phyloP scores from a whole-genome alignment of 2,329 filamentous ascomycete species.

The Colletotrichum spaethianum region DNA sequence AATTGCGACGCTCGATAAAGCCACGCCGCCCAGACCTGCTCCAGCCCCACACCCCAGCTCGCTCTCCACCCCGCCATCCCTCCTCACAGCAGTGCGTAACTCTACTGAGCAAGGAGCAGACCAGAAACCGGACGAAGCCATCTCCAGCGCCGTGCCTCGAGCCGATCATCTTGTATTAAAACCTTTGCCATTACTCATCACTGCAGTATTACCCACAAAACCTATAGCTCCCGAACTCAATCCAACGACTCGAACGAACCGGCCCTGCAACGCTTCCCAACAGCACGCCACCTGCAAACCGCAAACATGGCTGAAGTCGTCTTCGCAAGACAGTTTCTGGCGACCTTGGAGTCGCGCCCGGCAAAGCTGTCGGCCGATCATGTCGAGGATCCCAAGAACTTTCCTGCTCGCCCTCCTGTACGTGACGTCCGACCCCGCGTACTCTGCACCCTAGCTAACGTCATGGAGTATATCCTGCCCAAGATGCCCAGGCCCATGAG shows the following conservation, averaged over 20 bases:
- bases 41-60: slow-evolving; percentile 35
- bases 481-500: slow-evolving; percentile 73
- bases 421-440: slow-evolving; percentile 49
- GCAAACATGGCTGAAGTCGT: slow-evolving; percentile 81
- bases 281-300: slow-evolving; percentile 20
- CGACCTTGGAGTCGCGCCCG: slow-evolving; percentile 82
- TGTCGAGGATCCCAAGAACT: slow-evolving; percentile 86
- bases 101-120: slow-evolving; percentile 20
- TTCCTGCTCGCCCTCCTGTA: slow-evolving; percentile 84
- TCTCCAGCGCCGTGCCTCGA: slow-evolving; percentile 9
- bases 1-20: slow-evolving; percentile 7
- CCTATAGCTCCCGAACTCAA: slow-evolving; percentile 1
- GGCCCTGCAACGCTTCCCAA: background rate
- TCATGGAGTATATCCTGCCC: slow-evolving; percentile 77
- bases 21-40: slow-evolving; percentile 36
- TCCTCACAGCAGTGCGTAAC: slow-evolving; percentile 22
- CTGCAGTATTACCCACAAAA: background rate
- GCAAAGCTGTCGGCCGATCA: slow-evolving; percentile 89
- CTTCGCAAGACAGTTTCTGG: slow-evolving; percentile 88
- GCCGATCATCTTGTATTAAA: slow-evolving; percentile 8
- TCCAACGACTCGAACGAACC: background rate
- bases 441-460: slow-evolving; percentile 14
- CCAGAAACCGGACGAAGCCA: slow-evolving; percentile 37
- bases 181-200: background rate
- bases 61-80: slow-evolving; percentile 35